Base-by-base conservation (phyloP, 768 basidiomycete species). In the Rhodotorula taiwanensis region DNA sequence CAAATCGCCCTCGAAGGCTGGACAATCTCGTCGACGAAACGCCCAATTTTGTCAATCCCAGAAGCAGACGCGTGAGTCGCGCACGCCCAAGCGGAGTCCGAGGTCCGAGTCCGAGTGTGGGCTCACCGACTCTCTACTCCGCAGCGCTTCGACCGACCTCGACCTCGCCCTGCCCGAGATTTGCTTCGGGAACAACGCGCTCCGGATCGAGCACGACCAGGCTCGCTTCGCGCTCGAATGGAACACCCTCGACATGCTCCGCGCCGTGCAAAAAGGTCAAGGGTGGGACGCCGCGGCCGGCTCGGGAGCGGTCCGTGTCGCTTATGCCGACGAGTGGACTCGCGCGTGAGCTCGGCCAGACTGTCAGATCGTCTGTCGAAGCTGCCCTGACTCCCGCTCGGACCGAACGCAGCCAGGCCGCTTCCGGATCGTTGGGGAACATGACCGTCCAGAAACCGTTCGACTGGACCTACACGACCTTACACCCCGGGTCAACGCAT, bases 381-480 rank as follows among this genome's bases (percentile, higher is more conserved):
- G 23, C 36, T 39, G 36, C 9, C 9, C 36, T 39, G 36, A 39
- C 36, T 10, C 10, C 36, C 36, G 16, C 9, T 39, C 36, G 9
- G 36, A 10, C 10, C 36, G 36, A 16, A 9, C 36, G 8, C 45
- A 68, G 59, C n/a, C 56, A 63, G 45, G 39, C 60, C 31, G 44
- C 55, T 1, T 55, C 55, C 14, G 55, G 54, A 0, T 57, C 54
- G 15, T 43, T 54, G 0, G 83, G 88, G 77, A 87, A 81, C 66
- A 87, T 87, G 9, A 82, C 84, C 27, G 74, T 81, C 0, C 86
- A 89, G 13, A 95, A 93, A 70, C 87, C 86, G 0, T 97, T 89
- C 75, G 95, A 99, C 73, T 98, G 95, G 95, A 99, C 95, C 16
- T 98, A 95, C 75, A 95, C 93, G 4, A 89, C 91, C 3, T 84